A percentile compares a stretch with the other conserved stretches of the same genome.
phyloP scores from a whole-genome alignment of 1,284 basidiomycete species.

The Cutaneotrichosporon cyanovorans region DNA sequence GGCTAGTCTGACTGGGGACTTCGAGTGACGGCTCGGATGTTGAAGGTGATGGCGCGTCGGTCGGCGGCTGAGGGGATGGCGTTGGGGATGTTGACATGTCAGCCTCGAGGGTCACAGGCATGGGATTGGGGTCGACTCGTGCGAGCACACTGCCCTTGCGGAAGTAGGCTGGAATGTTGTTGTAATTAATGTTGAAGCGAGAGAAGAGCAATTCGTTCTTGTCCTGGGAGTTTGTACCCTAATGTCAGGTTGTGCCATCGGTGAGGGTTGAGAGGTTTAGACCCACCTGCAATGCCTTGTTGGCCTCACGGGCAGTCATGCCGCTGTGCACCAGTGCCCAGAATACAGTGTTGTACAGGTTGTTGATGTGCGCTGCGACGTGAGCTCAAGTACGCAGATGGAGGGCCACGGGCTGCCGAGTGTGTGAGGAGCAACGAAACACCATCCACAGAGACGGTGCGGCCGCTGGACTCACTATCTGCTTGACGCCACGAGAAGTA shows the following conservation, averaged over 20 bases:
- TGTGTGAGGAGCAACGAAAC: too few species aligned
- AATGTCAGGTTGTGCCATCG: constrained; percentile 46
- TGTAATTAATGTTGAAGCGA: constrained; percentile 82
- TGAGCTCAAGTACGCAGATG: not conserved
- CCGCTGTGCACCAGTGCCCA: constrained; percentile 86
- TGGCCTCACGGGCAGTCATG: constrained; percentile 69
- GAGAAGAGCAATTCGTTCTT: constrained; percentile 88
- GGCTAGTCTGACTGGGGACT: not conserved
- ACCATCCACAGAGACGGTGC: not conserved
- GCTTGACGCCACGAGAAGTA: constrained; percentile 95
- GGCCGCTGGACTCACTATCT: constrained; percentile 62
- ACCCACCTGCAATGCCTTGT: constrained; percentile 62
- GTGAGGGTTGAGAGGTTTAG: not conserved
- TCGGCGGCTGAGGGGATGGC: not conserved
- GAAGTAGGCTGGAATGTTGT: constrained; percentile 62
- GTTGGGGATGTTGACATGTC: not conserved
- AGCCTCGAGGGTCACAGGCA: constrained; percentile 1
- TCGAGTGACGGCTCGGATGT: not conserved
- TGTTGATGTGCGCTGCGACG: constrained; percentile 90
- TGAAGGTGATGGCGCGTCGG: not conserved
- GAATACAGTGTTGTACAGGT: constrained; percentile 91
- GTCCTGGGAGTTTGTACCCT: constrained; percentile 79
- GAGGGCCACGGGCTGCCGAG: too few species aligned
- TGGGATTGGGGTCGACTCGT: constrained; percentile 43
- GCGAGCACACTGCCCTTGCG: constrained; percentile 81